Evolutionary conservation across 139 green algal species (phyloP).

Genomic region (Coelastrella sp.): DNA sequence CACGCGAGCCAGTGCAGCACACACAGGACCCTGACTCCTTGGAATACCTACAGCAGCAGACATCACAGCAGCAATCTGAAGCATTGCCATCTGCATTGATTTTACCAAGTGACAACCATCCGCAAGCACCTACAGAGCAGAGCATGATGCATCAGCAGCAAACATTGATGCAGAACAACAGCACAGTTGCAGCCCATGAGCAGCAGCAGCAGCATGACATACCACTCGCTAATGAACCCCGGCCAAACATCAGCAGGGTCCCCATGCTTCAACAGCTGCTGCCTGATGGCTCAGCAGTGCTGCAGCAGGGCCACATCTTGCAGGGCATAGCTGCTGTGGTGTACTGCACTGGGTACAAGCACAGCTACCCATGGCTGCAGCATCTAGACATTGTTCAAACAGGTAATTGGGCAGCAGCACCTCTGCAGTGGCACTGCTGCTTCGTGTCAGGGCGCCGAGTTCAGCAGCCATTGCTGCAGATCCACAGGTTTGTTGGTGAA

Average conservation of each 20-base stretch:
- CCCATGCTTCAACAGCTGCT: conserved; percentile 47
- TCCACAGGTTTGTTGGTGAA: too few relatives aligned
- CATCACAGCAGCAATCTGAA: too few relatives aligned
- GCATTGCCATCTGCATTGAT: too few relatives aligned
- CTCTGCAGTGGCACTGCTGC: too few relatives aligned
- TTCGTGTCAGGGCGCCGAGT: too few relatives aligned
- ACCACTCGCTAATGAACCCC: conserved; percentile 5
- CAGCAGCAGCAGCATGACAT: conserved; percentile 25
- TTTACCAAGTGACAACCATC: too few relatives aligned
- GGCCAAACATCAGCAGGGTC: conserved; percentile 20
- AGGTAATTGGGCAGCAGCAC: not conserved
- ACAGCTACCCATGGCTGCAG: conserved; percentile 67
- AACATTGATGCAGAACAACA: not conserved
- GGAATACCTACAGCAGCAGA: not conserved
- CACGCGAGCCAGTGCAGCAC: conserved; percentile 7
- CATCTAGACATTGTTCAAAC: conserved; percentile 41
- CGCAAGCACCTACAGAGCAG: too few relatives aligned
- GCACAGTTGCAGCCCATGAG: not conserved
- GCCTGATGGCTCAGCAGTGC: conserved; percentile 42
- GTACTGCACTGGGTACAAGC: conserved; percentile 73
- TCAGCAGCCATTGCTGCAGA: too few relatives aligned
- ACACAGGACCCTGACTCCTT: not conserved
- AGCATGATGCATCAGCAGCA: not conserved
- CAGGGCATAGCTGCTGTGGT: conserved; percentile 60
- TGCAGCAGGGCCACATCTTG: conserved; percentile 53